phyloP scores from a whole-genome alignment of 345 rosid species.

The Draba incana region DNA sequence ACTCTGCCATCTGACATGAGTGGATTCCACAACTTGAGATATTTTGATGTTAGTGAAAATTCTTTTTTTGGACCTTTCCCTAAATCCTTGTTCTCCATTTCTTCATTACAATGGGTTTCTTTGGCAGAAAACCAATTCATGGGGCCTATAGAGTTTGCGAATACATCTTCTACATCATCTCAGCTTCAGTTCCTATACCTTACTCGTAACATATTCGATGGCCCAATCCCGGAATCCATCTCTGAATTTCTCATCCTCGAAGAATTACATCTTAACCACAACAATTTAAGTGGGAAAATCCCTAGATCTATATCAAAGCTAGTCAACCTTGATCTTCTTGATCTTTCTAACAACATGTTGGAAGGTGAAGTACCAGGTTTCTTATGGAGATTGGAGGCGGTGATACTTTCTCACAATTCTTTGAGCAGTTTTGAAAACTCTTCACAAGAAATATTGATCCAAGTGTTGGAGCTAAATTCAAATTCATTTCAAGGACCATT shows the following conservation, averaged over 20 bases:
- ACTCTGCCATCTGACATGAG: not conserved
- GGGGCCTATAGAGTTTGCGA: no score
- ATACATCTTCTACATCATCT: constrained; percentile 13
- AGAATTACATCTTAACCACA: not conserved
- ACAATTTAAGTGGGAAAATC: constrained; percentile 2
- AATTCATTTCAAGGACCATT: constrained; percentile 25
- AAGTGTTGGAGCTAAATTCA: constrained; percentile 4
- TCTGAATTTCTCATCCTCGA: not conserved
- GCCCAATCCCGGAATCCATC: constrained; percentile 13
- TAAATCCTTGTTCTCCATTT: not conserved
- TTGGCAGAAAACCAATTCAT: no score
- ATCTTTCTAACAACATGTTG: constrained; percentile 16
- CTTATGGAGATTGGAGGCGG: not conserved
- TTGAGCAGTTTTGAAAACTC: constrained; percentile 5
- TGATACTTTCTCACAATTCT: not conserved
- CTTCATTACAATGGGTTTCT: no score
- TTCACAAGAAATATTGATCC: not conserved
- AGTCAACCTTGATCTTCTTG: not conserved
- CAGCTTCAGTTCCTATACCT: not conserved
- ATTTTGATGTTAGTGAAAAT: not conserved
- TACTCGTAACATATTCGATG: not conserved
- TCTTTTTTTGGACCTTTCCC: constrained; percentile 1
- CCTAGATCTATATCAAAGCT: no score
- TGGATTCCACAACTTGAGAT: not conserved
- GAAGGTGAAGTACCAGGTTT: constrained; percentile 17